Percentiles rank a stretch among this genome's conserved stretches.
phyloP scores from a whole-genome alignment of 2,329 filamentous ascomycete genomes.

The Aspergillus hortae region DNA sequence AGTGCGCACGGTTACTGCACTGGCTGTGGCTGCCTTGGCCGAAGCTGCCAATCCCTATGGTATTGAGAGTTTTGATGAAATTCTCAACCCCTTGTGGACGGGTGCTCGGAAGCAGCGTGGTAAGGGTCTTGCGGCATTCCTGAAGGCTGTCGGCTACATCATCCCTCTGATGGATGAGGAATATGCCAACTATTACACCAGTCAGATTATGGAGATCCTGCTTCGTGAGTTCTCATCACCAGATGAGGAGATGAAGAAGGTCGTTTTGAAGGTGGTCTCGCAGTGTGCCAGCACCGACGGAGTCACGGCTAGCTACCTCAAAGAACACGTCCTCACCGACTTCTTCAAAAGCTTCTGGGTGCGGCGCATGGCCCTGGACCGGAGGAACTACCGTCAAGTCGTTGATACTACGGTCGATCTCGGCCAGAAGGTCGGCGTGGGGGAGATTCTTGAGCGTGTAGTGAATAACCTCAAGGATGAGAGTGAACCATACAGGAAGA shows the following conservation, averaged over 20 bases:
- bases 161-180: slow-evolving; percentile 99
- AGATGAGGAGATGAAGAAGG: slow-evolving; percentile 99
- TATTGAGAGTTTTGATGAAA: slow-evolving; percentile 98
- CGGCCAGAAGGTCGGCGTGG: slow-evolving; percentile 94
- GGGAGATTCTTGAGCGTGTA: slow-evolving; percentile 89
- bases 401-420: slow-evolving; percentile 97
- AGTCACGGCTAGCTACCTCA: slow-evolving; percentile 90
- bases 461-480: slow-evolving; percentile 97
- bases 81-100: slow-evolving; percentile 95
- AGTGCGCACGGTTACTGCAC: slow-evolving; percentile 89
- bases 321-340: slow-evolving; percentile 89
- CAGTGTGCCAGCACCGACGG: slow-evolving; percentile 93
- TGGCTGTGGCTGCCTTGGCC: slow-evolving; percentile 90
- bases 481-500: slow-evolving; percentile 95
- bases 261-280: slow-evolving; percentile 93
- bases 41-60: slow-evolving; percentile 97
- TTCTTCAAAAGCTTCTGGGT: slow-evolving; percentile 99
- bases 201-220: slow-evolving; percentile 97
- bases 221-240: slow-evolving; percentile 94
- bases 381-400: slow-evolving; percentile 95
- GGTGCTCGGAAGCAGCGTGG: slow-evolving; percentile 93
- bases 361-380: slow-evolving; percentile 91
- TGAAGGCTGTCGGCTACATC: slow-evolving; percentile 97
- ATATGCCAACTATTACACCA: slow-evolving; percentile 98
- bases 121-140: slow-evolving; percentile 89